Evolutionary conservation across 2,329 filamentous ascomycete genomes (phyloP), one percentile per base, ranked within the genome.

Genomic region (Amylocarpus encephaloides): DNA sequence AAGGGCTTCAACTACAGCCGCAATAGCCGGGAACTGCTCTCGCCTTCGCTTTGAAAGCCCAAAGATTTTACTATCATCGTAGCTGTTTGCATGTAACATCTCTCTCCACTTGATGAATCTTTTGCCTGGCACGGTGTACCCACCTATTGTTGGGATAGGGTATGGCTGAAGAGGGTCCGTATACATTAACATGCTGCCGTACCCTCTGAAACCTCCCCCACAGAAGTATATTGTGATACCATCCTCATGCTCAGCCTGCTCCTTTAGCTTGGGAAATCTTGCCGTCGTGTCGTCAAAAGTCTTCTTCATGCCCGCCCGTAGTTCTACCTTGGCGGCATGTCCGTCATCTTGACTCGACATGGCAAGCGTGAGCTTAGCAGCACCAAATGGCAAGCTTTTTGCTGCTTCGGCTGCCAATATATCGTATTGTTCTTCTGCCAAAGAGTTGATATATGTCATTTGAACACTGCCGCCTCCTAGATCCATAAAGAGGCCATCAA

Each of bases 101-200:
- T 70, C 64, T 26, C 68, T 64, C 19, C 74, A 77, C 56, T 76
- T 65, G 40, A 68, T 70, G 62, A 95, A 94, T 2, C 78, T 71
- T 2, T 71, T 63, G 10, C 79, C 78, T 0, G 75, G 67, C 1
- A 83, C 86, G 7, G 74, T 79, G 67, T 93, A 95, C 1, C 86
- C 84, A 54, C 90, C 91, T 66, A 93, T 85, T 16, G 85, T 83
- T 0, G 88, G 80, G 22, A 95, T 86, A 0, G 91, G 91, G 65
- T 95, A 96, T 0, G 88, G 88, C 48, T 77, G 73, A 39, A 88
- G 78, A 5, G 73, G 68, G 61, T 92, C 86, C 58, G 80, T 78
- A 64, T 86, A 83, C 85, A 95, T 91, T 46, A 95, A 75, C 63
- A 95, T 82, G 67, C 88, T 94, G 6, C 90, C 91, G 74, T 94